Conservation (phyloP, 306 rosid genomes). For the Medicago ruthenica region DNA sequence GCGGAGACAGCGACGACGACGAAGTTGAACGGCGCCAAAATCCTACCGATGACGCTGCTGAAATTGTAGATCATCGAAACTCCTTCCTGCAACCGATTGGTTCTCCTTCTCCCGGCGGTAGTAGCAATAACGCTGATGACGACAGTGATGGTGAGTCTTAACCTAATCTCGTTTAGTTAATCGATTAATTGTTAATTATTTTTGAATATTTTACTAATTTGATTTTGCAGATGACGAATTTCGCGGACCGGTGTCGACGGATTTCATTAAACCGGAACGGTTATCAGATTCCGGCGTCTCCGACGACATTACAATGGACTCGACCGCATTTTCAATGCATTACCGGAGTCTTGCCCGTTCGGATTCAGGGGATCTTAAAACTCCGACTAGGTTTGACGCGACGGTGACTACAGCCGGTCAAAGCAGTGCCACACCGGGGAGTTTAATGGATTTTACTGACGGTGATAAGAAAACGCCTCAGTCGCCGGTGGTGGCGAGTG, state of each 20-base stretch:
- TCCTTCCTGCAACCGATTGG: conserved; percentile 49
- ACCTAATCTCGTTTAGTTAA: neutral
- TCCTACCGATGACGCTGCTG: conserved; percentile 31
- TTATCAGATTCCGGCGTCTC: conserved; percentile 75
- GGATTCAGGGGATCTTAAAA: conserved; percentile 74
- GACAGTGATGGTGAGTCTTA: conserved; percentile 43
- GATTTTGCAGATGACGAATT: conserved; percentile 70
- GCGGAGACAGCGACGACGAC: conserved; percentile 61
- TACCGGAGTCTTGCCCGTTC: conserved; percentile 86
- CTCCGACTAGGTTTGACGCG: conserved; percentile 61
- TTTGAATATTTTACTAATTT: neutral
- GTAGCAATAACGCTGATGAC: conserved; percentile 42
- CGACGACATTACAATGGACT: conserved; percentile 86
- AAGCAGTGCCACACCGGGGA: conserved; percentile 55
- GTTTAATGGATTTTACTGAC: conserved; percentile 69
- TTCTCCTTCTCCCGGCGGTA: conserved; percentile 54
- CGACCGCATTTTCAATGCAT: conserved; percentile 91
- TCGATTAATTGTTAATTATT: neutral
- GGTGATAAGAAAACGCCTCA: conserved; percentile 46
- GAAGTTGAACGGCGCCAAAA: conserved; percentile 24
- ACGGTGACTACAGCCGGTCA: conserved; percentile 52
- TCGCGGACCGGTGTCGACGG: conserved; percentile 79
- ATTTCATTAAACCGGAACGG: conserved; percentile 76
- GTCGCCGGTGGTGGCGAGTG: conserved; percentile 44
- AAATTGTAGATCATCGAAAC: conserved; percentile 28